Percentiles rank a stretch among this genome's conserved stretches.
Evolutionary conservation across 495 filamentous ascomycete species (phyloP).

Genomic region (Penicillium coprophilum): DNA sequence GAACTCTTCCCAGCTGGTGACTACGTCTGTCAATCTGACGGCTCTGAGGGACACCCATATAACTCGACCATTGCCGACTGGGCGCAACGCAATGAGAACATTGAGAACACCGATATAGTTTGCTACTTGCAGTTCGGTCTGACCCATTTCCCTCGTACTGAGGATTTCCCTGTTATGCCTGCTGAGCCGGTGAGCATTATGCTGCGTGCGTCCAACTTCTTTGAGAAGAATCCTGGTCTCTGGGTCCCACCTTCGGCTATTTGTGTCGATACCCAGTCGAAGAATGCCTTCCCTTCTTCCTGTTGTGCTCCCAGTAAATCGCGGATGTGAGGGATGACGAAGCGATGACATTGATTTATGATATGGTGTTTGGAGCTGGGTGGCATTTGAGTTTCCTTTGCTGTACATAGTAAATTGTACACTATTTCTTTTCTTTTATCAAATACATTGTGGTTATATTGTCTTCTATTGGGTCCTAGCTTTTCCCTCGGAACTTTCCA

Average conservation of each 20-base stretch:
- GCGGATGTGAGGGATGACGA: not conserved
- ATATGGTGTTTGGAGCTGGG: not conserved
- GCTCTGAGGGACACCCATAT: constrained; percentile 35
- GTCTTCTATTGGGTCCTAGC: not conserved
- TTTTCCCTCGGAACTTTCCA: not conserved
- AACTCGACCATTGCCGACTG: constrained; percentile 38
- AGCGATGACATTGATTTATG: not conserved
- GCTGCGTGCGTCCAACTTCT: constrained; percentile 68
- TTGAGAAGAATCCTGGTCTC: constrained; percentile 66
- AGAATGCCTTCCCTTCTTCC: constrained; percentile 28
- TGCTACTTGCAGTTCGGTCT: constrained; percentile 60
- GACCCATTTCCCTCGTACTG: constrained; percentile 56
- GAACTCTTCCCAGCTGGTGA: constrained; percentile 50
- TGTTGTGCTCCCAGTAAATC: constrained; percentile 23
- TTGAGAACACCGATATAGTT: constrained; percentile 55
- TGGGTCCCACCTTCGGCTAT: constrained; percentile 61
- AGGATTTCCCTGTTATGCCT: constrained; percentile 71
- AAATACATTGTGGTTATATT: not conserved
- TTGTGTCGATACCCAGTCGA: constrained; percentile 32
- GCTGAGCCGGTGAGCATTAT: constrained; percentile 67
- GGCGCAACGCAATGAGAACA: constrained; percentile 51
- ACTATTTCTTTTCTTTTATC: not conserved
- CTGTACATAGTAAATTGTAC: constrained; percentile 9
- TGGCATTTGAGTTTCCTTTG: not conserved
- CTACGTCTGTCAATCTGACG: constrained; percentile 49